Base-by-base conservation (phyloP, 1,284 basidiomycete species). In the Anthracocystis setariae region DNA sequence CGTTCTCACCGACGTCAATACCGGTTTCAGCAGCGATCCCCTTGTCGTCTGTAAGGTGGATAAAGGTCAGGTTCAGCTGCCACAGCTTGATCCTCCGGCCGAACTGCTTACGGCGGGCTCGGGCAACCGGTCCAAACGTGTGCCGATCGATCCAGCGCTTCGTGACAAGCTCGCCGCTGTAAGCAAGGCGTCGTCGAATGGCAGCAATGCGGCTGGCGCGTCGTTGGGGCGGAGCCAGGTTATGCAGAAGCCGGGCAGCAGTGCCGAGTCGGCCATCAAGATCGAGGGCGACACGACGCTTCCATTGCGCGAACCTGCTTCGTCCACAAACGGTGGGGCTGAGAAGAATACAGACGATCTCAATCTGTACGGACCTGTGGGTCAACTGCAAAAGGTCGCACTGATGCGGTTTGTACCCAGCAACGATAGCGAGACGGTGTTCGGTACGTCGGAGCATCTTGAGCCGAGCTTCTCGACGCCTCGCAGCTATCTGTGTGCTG, bases 341-440 rank as follows among this genome's bases (percentile, higher is more conserved):
- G 50, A 49, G 18, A 50, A 54, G 45, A 43, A 43, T 37, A 37
- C 46, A 13, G 77, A 79, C 24, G 77, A 79, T 17, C 51, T 72
- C 46, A 74, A 73, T 38, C 73, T 71, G 17, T 91, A 90, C 20
- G 92, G 92, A 2, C 93, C 93, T 21, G 92, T 97, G 56, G 94
- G 92, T 77, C 94, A 96, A 83, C 92, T 97, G 89, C 94, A 97
- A 84, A 93, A 95, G 84, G 91, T 97, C 61, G 94, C 93, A 0
- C 85, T 97, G 45, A 91, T 94, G 80, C 87, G 92, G 52, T 87
- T 92, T 51, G 71, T 71, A 12, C 71, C 76, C 5, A 61, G 58
- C 53, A 61, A 39, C 50, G 65, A 68, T 29, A 51, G 52, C 32
- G 68, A 71, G n/a, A 56, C 59, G 1, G 51, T 63, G 10, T 59